Evolutionary conservation across 768 basidiomycete genomes (phyloP).

Genomic region (Panellus pusillus): DNA sequence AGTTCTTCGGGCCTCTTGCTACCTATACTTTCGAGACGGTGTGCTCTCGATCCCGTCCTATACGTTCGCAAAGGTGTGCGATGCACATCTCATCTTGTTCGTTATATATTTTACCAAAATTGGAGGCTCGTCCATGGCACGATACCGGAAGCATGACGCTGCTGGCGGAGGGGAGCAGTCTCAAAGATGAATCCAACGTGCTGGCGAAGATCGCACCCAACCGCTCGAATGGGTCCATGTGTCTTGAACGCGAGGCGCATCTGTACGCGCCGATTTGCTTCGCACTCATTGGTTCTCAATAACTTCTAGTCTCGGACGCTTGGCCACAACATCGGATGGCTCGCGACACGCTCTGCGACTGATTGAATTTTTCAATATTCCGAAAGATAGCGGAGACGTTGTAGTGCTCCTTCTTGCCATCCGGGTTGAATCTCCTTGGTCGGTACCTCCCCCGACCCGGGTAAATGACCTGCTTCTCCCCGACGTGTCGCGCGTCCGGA

Average conservation of each 20-base stretch:
- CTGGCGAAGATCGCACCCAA: constrained; percentile 74
- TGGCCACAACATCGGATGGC: constrained; percentile 50
- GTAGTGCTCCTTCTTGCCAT: constrained; percentile 71
- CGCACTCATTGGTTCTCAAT: neutral
- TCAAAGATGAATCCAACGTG: constrained; percentile 69
- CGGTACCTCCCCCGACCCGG: constrained; percentile 65
- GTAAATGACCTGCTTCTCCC: constrained; percentile 67
- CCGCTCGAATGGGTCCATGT: constrained; percentile 71
- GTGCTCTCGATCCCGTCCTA: constrained; percentile 70
- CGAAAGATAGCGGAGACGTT: constrained; percentile 63
- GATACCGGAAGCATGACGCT: constrained; percentile 74
- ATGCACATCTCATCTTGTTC: constrained; percentile 2
- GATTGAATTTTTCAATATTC: constrained; percentile 67
- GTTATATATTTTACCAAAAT: constrained; percentile 6
- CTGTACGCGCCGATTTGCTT: constrained; percentile 45
- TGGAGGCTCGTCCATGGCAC: constrained; percentile 62
- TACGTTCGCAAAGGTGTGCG: constrained; percentile 63
- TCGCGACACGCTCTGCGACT: constrained; percentile 54
- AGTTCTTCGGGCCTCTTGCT: constrained; percentile 53
- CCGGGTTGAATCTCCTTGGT: constrained; percentile 66
- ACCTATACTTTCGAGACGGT: constrained; percentile 59
- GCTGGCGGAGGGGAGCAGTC: constrained; percentile 64
- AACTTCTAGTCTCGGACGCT: constrained; percentile 45
- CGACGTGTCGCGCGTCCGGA: constrained; percentile 45
- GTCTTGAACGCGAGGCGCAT: constrained; percentile 70